Evolutionary conservation across 208 protist species (phyloP), one percentile per base, ranked within the genome.

Genomic region (Acanthamoeba sp.): DNA sequence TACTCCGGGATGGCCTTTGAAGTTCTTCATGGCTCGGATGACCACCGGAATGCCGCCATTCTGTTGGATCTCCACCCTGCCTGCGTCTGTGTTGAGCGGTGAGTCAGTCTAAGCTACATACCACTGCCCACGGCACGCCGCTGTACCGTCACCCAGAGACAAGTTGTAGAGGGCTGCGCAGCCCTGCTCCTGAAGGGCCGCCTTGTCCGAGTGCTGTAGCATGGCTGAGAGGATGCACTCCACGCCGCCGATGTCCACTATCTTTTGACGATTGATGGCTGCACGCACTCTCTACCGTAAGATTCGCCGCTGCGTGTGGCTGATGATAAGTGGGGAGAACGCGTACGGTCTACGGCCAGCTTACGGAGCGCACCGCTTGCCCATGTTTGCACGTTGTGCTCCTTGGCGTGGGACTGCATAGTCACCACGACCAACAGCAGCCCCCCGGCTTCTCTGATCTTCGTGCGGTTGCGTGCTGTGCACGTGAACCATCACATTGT

Each of bases 1-100:
- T 12, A 87, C 78, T 52, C 78, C 78, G 1, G 45, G 45, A 32
- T 87, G 78, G 24, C 22, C 29, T 12, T n/a, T 34, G 78, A 59
- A 87, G 78, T 87, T 87, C 48, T 87, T 87, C 45, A 87, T 52
- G 40, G 78, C 78, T 32, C 78, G 40, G 1, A 87, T 87, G 29
- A 87, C 45, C 45, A 87, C 78, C 1, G 78, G 78, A 3, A 87
- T 87, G 22, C 78, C 78, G 36, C 78, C 78, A n/a, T 87, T 87
- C 29, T 87, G 45, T 36, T 87, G 78, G 7, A 87, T 59, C 78
- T 59, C 78, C 3, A 62, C 48, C 9, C 78, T 14, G 1, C 78
- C 78, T 0, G 7, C 20, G 14, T 87, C 40, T 87, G 24, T 1
- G 69, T n/a, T n/a, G n/a, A n/a, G n/a, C n/a, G n/a, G n/a, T n/a